Percentiles rank a stretch among this genome's conserved stretches.
These are phyloP conservation scores for Colletotrichum tabaci DNA, from an alignment of 2,329 filamentous ascomycete species.

Conservation along the genomic window DNA sequence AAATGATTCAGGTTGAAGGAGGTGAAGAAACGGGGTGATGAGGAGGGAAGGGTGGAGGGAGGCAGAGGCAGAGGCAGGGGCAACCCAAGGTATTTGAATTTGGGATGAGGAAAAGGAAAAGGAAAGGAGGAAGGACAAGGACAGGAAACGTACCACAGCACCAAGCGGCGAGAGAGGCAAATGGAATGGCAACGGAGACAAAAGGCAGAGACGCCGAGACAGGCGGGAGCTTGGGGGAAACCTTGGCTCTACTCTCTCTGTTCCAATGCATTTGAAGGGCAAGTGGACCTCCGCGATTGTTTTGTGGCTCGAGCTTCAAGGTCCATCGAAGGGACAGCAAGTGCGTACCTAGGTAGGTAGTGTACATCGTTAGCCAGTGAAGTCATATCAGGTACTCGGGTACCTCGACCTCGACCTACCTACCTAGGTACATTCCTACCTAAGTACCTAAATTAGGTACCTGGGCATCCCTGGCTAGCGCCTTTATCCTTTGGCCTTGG, in stretches of 20 bases:
- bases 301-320: conserved; percentile 33
- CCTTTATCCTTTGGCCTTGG: too few relatives aligned
- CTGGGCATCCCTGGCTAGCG: background rate
- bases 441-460: too few relatives aligned
- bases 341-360: too few relatives aligned
- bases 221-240: conserved; percentile 29
- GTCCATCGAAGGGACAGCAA: conserved; percentile 12
- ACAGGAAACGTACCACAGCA: conserved; percentile 6
- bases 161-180: conserved; percentile 21
- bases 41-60: conserved; percentile 2
- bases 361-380: background rate
- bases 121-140: conserved; percentile 1
- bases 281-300: conserved; percentile 33
- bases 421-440: too few relatives aligned
- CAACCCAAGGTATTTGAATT: conserved; percentile 34
- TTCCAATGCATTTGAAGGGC: conserved; percentile 19
- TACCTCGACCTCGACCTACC: background rate
- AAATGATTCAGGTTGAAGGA: too few relatives aligned
- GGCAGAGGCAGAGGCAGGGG: conserved; percentile 6
- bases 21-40: background rate
- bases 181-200: conserved; percentile 13
- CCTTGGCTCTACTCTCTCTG: conserved; percentile 24
- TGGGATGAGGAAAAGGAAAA: background rate
- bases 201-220: conserved; percentile 12
- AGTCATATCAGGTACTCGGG: background rate